phyloP scores from a whole-genome alignment of 176 grass and related monocot species.

The Oryza longistaminata region DNA sequence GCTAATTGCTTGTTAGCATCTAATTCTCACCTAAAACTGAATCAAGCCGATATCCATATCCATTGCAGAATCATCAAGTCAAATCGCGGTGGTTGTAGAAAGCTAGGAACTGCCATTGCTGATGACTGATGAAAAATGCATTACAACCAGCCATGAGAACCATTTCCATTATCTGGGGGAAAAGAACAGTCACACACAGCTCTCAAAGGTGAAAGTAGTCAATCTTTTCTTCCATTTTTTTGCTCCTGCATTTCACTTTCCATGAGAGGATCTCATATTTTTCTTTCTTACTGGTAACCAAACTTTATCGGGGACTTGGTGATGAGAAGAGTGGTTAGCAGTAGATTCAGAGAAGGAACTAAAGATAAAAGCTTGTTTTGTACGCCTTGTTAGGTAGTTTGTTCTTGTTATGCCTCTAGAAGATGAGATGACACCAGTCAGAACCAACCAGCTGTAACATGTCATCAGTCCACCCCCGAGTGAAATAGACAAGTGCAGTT shows the following conservation, averaged over 20 bases:
- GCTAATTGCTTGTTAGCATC: slow-evolving; percentile 6
- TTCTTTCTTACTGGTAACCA: slow-evolving; percentile 6
- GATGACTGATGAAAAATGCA: slow-evolving; percentile 31
- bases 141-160: background rate
- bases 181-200: background rate
- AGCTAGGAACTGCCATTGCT: background rate
- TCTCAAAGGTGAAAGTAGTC: slow-evolving; percentile 4
- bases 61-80: background rate
- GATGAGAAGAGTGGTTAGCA: slow-evolving; percentile 41
- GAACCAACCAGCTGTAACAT: slow-evolving; percentile 29
- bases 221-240: background rate
- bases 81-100: slow-evolving; percentile 34
- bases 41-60: background rate
- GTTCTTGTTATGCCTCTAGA: slow-evolving; percentile 24
- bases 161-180: background rate
- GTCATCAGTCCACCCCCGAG: slow-evolving; percentile 2
- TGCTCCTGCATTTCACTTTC: background rate
- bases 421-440: slow-evolving; percentile 25
- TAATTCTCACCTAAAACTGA: background rate
- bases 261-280: background rate
- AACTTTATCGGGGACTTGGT: background rate
- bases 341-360: slow-evolving; percentile 21
- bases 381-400: slow-evolving; percentile 23
- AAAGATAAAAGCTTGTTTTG: slow-evolving; percentile 31
- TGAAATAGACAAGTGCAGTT: slow-evolving; percentile 39